Conservation (phyloP, 1,139 yeast species). For the Arxiozyma bovina region DNA sequence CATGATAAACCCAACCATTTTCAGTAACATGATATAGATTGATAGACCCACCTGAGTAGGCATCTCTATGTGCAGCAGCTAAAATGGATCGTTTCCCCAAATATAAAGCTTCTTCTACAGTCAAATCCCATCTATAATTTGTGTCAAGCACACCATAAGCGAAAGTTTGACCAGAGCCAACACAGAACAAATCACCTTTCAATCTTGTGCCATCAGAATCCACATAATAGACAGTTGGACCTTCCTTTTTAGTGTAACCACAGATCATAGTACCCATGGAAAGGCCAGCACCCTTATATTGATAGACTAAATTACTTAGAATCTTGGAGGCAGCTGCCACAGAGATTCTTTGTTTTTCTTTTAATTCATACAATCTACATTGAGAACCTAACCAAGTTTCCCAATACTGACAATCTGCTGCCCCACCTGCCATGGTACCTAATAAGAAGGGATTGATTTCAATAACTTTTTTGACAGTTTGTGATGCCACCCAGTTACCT, state of each 20-base stretch:
- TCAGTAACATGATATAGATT: slow-evolving; percentile 90
- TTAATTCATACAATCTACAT: slow-evolving; percentile 87
- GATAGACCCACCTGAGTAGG: slow-evolving; percentile 94
- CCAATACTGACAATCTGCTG: slow-evolving; percentile 99
- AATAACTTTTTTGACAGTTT: slow-evolving; percentile 93
- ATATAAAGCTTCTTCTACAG: slow-evolving; percentile 87
- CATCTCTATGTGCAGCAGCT: slow-evolving; percentile 98
- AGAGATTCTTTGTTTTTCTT: slow-evolving; percentile 88
- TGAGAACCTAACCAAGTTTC: slow-evolving; percentile 98
- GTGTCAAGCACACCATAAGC: slow-evolving; percentile 98
- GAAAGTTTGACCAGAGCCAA: slow-evolving; percentile 98
- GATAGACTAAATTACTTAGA: slow-evolving; percentile 79
- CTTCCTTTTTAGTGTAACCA: slow-evolving; percentile 91
- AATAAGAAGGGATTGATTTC: slow-evolving; percentile 89
- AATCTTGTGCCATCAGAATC: slow-evolving; percentile 96
- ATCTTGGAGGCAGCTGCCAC: slow-evolving; percentile 97
- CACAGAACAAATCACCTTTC: slow-evolving; percentile 92
- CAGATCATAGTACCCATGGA: slow-evolving; percentile 99
- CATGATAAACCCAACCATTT: slow-evolving; percentile 91
- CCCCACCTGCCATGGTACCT: slow-evolving; percentile 99
- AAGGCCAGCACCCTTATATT: slow-evolving; percentile 96
- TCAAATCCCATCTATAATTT: slow-evolving; percentile 79
- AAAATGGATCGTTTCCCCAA: slow-evolving; percentile 91
- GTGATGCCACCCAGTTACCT: slow-evolving; percentile 97
- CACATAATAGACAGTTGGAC: slow-evolving; percentile 90